A percentile compares a stretch with the other conserved stretches of the same genome.
Evolutionary conservation across 2,329 filamentous ascomycete species (phyloP).

Genomic region (Pseudogymnoascus verrucosus): DNA sequence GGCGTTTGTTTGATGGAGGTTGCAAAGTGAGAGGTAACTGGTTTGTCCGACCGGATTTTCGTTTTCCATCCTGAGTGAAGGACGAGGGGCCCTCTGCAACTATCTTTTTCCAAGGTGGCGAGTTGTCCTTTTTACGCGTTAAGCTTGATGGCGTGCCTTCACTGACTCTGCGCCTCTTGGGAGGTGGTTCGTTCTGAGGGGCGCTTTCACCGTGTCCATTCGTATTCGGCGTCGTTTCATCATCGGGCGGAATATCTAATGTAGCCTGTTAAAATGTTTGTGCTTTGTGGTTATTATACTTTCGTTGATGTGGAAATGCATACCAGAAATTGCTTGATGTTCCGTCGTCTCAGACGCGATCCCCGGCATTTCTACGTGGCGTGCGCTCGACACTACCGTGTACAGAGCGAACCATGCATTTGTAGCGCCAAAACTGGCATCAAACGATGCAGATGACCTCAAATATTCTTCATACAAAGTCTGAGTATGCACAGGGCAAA

Average conservation of each 20-base stretch:
- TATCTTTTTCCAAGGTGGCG: conserved; percentile 89
- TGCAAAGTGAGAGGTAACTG: conserved; percentile 44
- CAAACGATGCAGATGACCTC: conserved; percentile 40
- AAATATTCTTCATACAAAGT: conserved; percentile 40
- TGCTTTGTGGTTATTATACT: neutral
- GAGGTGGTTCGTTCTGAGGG: conserved; percentile 41
- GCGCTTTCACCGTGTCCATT: conserved; percentile 24
- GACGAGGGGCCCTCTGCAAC: conserved; percentile 80
- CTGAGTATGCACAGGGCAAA: conserved; percentile 47
- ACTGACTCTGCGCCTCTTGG: conserved; percentile 58
- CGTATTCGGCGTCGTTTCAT: conserved; percentile 22
- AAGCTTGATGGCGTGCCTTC: conserved; percentile 36
- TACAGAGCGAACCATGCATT: conserved; percentile 51
- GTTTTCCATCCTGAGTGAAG: conserved; percentile 65
- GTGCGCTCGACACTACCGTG: conserved; percentile 34
- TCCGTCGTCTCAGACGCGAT: conserved; percentile 28
- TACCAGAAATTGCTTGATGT: conserved; percentile 25
- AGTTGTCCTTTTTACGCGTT: conserved; percentile 48
- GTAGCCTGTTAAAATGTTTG: neutral
- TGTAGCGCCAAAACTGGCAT: conserved; percentile 47
- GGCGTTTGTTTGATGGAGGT: conserved; percentile 41
- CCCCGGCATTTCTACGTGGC: conserved; percentile 28
- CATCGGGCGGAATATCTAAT: conserved; percentile 19
- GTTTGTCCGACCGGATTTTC: conserved; percentile 60
- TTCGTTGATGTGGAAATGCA: conserved; percentile 8